Conservation (phyloP, 495 filamentous ascomycete genomes). For the Penicillium taxi region DNA sequence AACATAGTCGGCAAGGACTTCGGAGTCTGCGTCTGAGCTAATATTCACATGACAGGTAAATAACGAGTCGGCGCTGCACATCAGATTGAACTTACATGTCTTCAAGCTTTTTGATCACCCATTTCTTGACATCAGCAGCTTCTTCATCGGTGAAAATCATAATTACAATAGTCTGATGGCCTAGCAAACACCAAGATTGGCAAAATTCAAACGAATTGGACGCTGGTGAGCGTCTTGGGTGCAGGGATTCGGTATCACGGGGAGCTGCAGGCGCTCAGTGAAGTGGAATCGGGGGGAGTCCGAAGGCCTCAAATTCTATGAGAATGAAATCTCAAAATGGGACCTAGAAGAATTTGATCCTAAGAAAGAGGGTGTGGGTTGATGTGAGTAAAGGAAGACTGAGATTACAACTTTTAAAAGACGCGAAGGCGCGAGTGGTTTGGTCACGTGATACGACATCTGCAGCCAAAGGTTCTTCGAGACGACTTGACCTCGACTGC, state of each 20-base stretch:
- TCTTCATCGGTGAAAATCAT: constrained; percentile 82
- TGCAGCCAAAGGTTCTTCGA: neutral
- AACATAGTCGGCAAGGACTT: constrained; percentile 93
- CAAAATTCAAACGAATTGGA: constrained; percentile 1
- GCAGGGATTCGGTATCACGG: constrained; percentile 12
- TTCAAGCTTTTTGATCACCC: constrained; percentile 85
- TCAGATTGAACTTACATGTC: constrained; percentile 60
- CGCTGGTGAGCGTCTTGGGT: constrained; percentile 1
- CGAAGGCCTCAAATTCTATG: too few species aligned
- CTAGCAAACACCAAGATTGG: neutral
- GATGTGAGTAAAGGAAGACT: constrained; percentile 2
- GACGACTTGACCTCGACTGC: too few species aligned
- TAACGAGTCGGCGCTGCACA: neutral
- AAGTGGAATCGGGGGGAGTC: too few species aligned
- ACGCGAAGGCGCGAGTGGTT: constrained; percentile 16
- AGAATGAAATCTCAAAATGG: too few species aligned
- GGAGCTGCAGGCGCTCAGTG: constrained; percentile 4
- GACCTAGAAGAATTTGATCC: too few species aligned
- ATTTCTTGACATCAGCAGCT: constrained; percentile 65
- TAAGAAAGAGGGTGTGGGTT: too few species aligned
- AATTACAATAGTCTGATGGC: neutral
- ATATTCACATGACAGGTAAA: neutral
- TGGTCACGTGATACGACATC: constrained; percentile 14
- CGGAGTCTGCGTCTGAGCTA: constrained; percentile 89
- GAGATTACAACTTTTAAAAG: constrained; percentile 8